phyloP scores from a whole-genome alignment of 73 alveolate genomes.

The Paraurostyla sp. region DNA sequence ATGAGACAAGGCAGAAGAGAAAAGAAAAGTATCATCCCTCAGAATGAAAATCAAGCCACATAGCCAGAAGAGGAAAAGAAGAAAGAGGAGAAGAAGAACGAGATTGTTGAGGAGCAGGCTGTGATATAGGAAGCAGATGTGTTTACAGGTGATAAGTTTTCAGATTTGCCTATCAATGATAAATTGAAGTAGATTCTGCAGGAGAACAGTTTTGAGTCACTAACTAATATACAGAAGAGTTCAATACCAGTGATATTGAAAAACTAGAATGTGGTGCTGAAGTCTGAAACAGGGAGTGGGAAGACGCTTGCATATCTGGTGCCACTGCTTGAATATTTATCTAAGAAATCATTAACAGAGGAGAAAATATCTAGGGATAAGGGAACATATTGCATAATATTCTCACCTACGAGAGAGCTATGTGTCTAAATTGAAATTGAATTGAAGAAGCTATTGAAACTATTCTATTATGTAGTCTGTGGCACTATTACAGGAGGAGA shows the following conservation, averaged over 20 bases:
- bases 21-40: neutral
- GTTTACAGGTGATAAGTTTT: conserved; percentile 83
- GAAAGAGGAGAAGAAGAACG: neutral
- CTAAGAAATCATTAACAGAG: conserved; percentile 59
- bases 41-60: neutral
- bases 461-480: conserved; percentile 73
- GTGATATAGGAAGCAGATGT: conserved; percentile 52
- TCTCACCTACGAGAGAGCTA: conserved; percentile 91
- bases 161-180: conserved; percentile 81
- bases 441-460: conserved; percentile 65
- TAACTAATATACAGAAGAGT: conserved; percentile 95
- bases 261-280: conserved; percentile 84
- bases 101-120: neutral
- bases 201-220: conserved; percentile 79
- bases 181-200: conserved; percentile 82
- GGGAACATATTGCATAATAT: conserved; percentile 90
- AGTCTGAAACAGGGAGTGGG: conserved; percentile 98
- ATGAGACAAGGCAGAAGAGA: too few relatives aligned
- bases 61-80: neutral
- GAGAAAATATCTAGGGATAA: conserved; percentile 87
- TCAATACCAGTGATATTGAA: conserved; percentile 90
- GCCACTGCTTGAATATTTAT: conserved; percentile 88
- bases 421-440: conserved; percentile 79
- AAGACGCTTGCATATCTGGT: conserved; percentile 95
- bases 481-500: conserved; percentile 96